These are phyloP conservation scores for Talaromyces thailandensis DNA, from an alignment of 495 filamentous ascomycete genomes.

Conservation along the genomic window DNA sequence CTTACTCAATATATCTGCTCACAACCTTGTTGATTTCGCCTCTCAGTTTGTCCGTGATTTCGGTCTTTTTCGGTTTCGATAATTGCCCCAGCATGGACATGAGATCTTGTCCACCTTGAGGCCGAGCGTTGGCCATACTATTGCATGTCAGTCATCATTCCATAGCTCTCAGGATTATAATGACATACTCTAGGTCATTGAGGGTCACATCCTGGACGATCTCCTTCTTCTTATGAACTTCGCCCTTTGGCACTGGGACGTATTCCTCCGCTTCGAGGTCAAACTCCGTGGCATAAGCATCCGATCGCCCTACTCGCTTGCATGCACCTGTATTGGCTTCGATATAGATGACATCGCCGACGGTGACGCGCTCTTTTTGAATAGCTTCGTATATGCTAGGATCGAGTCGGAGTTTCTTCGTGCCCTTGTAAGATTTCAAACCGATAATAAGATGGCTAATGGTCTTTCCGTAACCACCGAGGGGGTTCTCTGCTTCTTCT, in stretches of 20 bases:
- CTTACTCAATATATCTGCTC: constrained; percentile 80
- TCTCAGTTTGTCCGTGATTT: constrained; percentile 94
- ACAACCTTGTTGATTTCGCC: constrained; percentile 98
- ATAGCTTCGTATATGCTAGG: constrained; percentile 98
- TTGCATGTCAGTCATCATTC: not conserved
- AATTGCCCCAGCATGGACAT: constrained; percentile 99
- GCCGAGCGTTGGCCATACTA: constrained; percentile 80
- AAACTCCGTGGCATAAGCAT: constrained; percentile 96
- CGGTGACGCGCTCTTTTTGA: constrained; percentile 91
- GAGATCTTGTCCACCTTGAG: constrained; percentile 93
- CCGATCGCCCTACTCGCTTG: constrained; percentile 89
- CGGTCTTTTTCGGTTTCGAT: constrained; percentile 98
- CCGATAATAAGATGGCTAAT: constrained; percentile 86
- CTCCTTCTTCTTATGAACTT: constrained; percentile 99
- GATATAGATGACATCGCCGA: constrained; percentile 97
- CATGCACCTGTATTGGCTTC: constrained; percentile 97
- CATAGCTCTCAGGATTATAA: not conserved
- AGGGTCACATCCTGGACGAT: constrained; percentile 98
- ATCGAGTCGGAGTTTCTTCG: constrained; percentile 93
- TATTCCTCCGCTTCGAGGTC: constrained; percentile 98
- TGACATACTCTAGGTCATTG: constrained; percentile 67
- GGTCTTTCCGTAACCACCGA: constrained; percentile 89
- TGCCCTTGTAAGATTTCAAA: constrained; percentile 82
- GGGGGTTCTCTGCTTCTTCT: constrained; percentile 95
- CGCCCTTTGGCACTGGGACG: constrained; percentile 95